Evolutionary conservation across 345 rosid species (phyloP).

Genomic region (Reutealis trisperma): DNA sequence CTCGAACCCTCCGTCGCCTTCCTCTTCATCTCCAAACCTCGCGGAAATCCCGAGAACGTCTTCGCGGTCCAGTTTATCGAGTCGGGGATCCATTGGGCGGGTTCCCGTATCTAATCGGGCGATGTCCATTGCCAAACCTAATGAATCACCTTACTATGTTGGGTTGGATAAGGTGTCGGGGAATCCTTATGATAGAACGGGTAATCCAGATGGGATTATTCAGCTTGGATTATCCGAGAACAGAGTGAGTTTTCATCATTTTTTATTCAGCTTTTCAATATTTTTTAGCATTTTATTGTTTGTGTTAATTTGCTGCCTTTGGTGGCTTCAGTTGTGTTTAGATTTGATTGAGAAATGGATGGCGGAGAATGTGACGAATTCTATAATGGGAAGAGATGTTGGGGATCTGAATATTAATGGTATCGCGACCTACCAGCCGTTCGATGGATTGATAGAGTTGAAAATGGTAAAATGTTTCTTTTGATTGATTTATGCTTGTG

Average conservation of each 20-base stretch:
- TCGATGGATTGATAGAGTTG: slow-evolving; percentile 65
- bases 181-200: slow-evolving; percentile 59
- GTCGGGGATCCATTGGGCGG: slow-evolving; percentile 58
- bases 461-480: slow-evolving; percentile 59
- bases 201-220: slow-evolving; percentile 61
- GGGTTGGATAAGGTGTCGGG: slow-evolving; percentile 58
- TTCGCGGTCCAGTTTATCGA: slow-evolving; percentile 50
- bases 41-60: slow-evolving; percentile 53
- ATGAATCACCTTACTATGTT: slow-evolving; percentile 67
- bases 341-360: slow-evolving; percentile 90
- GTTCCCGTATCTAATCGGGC: slow-evolving; percentile 63
- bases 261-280: neutral
- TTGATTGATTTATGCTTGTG: neutral
- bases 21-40: slow-evolving; percentile 44
- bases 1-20: slow-evolving; percentile 47
- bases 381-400: slow-evolving; percentile 42
- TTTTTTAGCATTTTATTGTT: neutral
- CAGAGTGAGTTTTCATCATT: slow-evolving; percentile 41
- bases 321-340: slow-evolving; percentile 60
- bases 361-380: slow-evolving; percentile 53
- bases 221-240: slow-evolving; percentile 93
- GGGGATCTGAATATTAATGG: slow-evolving; percentile 57
- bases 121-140: slow-evolving; percentile 50
- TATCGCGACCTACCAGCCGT: slow-evolving; percentile 70
- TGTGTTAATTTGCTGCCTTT: neutral